Base-by-base conservation (phyloP, 805 yeast genomes). In the Nakazawaea ambrosiae region DNA sequence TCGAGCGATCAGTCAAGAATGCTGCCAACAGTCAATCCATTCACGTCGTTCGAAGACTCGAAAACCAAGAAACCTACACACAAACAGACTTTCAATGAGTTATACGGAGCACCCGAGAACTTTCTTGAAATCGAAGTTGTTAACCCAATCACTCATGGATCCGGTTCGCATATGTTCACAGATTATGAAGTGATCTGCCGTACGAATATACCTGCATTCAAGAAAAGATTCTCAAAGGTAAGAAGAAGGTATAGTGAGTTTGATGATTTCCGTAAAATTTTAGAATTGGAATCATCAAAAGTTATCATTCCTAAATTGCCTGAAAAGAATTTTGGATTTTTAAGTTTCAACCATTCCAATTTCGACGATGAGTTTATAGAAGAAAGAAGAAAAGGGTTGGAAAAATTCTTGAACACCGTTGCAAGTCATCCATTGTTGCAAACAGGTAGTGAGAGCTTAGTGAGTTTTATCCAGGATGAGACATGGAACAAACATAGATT, bases 391-490 rank as follows among this genome's bases (percentile, higher is more conserved):
- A 74, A 72, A 47, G 97, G 96, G 0, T 65, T 90, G 32, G 95
- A 88, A 57, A 74, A 75, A 51, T 90, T 94, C 60, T 56, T 92
- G 28, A 50, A 65, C 31, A 67, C 76, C 14, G 95, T 89, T 15
- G 92, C 94, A 11, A 92, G 96, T 10, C 98, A 90, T 57, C 98
- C 98, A 1, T 61, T 90, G 44, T 61, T 90, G 42, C 97, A 92
- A 60, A 83, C 96, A 0, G 94, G 95, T 0, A 70, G 90, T 16
- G 75, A 77, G 48, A 77, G 81, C 1, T 68, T 89, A 45, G 78
- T 79, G 40, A 80, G 87, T 36, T 90, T 92, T 50, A 78, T 92
- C 37, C 96, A 90, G 58, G 89, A 85, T 51, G 95, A 86, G 4
- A 68, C 63, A 27, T 86, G 95, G 95, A 85, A 74, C 46, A 65